phyloP scores from a whole-genome alignment of 441 rosid species.

The Isatis lusitanica region DNA sequence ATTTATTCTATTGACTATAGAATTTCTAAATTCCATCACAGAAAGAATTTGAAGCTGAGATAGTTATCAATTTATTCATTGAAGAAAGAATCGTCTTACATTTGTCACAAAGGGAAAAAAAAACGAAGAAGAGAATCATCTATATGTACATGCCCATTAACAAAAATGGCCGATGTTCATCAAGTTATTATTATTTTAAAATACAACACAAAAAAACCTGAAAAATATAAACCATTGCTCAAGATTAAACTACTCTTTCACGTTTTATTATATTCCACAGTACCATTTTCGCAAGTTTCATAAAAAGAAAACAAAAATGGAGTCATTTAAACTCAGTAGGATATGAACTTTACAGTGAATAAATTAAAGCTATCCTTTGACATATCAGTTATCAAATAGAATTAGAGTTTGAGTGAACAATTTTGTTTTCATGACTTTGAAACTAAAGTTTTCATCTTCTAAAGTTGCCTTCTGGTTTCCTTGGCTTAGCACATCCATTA shows the following conservation, averaged over 20 bases:
- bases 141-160: neutral
- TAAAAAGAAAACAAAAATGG: conserved; percentile 18
- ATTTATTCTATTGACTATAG: neutral
- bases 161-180: neutral
- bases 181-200: neutral
- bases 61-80: neutral
- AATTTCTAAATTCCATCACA: neutral
- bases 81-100: neutral
- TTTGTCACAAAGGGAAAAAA: neutral
- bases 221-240: neutral
- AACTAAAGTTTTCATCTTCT: conserved; percentile 41
- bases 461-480: conserved; percentile 54
- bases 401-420: conserved; percentile 15
- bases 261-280: conserved; percentile 3
- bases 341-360: conserved; percentile 30
- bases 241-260: neutral
- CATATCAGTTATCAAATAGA: neutral
- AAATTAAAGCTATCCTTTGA: conserved; percentile 8
- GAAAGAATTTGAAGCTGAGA: neutral
- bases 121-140: neutral
- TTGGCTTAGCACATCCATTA: conserved; percentile 66
- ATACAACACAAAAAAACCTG: neutral
- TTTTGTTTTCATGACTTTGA: neutral
- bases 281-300: neutral
- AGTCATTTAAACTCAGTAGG: conserved; percentile 7